phyloP scores from a whole-genome alignment of 805 yeast genomes.

The Tetrapisispora pingtungensis region DNA sequence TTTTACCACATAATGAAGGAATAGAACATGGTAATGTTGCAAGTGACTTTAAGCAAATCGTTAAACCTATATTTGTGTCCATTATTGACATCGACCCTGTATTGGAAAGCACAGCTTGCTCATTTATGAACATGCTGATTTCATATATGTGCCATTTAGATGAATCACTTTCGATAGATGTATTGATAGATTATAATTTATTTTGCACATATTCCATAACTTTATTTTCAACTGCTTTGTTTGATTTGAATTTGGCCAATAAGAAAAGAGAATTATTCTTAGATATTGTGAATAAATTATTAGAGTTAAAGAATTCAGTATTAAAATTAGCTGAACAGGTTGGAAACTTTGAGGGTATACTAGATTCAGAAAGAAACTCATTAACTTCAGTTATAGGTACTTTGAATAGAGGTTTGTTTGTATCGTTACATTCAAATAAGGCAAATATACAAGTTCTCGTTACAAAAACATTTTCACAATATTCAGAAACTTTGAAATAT shows the following conservation, averaged over 20 bases:
- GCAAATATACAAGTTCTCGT: constrained; percentile 41
- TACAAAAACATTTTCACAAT: constrained; percentile 31
- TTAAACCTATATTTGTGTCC: constrained; percentile 34
- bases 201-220: constrained; percentile 29
- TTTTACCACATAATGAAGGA: constrained; percentile 16
- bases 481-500: constrained; percentile 8
- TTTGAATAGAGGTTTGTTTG: constrained; percentile 42
- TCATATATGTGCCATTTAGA: constrained; percentile 17
- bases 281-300: constrained; percentile 31
- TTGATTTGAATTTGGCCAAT: constrained; percentile 24
- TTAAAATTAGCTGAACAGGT: constrained; percentile 20
- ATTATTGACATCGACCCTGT: constrained; percentile 30
- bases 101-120: constrained; percentile 29
- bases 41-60: constrained; percentile 18
- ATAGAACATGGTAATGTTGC: constrained; percentile 13
- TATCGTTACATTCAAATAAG: constrained; percentile 43
- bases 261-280: constrained; percentile 29
- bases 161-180: constrained; percentile 18
- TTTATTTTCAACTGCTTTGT: constrained; percentile 29
- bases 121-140: constrained; percentile 30
- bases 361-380: constrained; percentile 19
- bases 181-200: constrained; percentile 30
- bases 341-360: constrained; percentile 16
- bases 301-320: constrained; percentile 31
- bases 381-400: constrained; percentile 31